Conservation (phyloP, 768 basidiomycete species). For the Lyophyllum semitale region DNA sequence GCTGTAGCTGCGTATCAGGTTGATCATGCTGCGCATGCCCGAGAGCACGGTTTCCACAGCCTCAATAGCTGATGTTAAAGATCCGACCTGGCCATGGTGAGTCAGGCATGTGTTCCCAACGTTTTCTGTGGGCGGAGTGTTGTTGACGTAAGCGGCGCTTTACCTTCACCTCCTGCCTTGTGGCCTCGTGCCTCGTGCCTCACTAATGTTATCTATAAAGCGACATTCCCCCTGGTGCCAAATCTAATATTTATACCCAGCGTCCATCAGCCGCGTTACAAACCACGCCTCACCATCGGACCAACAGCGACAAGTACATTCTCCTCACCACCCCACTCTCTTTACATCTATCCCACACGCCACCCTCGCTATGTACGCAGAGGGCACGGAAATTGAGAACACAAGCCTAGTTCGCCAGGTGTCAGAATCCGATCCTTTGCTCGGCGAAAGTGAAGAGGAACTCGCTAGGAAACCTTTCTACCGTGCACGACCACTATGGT, state of each 20-base stretch:
- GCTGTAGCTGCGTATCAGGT: too few relatives aligned
- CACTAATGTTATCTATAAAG: conserved; percentile 3
- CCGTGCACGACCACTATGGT: conserved; percentile 55
- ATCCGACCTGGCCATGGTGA: neutral
- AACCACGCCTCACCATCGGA: neutral
- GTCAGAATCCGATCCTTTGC: conserved; percentile 24
- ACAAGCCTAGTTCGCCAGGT: conserved; percentile 12
- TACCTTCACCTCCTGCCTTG: neutral
- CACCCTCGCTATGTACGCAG: conserved; percentile 17
- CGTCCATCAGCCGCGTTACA: neutral
- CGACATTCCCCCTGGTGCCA: neutral
- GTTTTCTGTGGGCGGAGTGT: neutral
- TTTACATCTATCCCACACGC: neutral
- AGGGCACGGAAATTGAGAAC: conserved; percentile 17
- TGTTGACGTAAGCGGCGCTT: neutral
- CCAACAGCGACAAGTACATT: too few relatives aligned
- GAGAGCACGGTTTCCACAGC: conserved; percentile 1
- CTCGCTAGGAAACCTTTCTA: conserved; percentile 49
- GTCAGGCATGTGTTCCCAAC: neutral
- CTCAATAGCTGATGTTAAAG: neutral
- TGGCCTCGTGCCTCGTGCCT: neutral
- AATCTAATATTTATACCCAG: neutral
- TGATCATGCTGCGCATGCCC: neutral
- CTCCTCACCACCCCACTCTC: neutral
- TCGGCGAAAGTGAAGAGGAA: conserved; percentile 10